Percentiles rank a stretch among this genome's conserved stretches.
Conservation (phyloP, 1,284 basidiomycete species). For the Apiotrichum mycotoxinovorans region DNA sequence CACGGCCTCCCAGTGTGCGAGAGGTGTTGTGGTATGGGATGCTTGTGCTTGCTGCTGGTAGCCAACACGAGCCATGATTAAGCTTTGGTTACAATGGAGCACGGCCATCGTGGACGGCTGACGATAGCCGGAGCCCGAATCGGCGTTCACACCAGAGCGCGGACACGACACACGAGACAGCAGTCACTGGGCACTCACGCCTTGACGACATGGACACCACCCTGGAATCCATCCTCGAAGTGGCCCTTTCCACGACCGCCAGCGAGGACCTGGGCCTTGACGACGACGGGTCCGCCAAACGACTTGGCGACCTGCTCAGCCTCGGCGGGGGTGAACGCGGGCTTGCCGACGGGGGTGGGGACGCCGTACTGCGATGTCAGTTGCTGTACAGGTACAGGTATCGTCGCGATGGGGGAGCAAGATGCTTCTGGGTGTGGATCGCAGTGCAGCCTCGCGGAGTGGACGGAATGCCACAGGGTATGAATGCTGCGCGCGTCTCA, state of each 20-base stretch:
- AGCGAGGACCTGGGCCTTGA: constrained; percentile 97
- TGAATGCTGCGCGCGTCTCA: too few species aligned
- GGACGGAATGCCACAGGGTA: too few species aligned
- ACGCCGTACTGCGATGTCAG: constrained; percentile 75
- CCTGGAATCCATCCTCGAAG: constrained; percentile 93
- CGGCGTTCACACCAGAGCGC: background rate
- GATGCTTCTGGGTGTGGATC: background rate
- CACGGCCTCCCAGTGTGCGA: too few species aligned
- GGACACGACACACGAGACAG: background rate
- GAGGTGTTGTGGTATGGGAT: too few species aligned
- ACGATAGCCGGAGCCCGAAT: too few species aligned
- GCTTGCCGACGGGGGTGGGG: constrained; percentile 86
- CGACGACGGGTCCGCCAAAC: constrained; percentile 89
- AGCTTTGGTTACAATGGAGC: too few species aligned
- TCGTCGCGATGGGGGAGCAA: background rate
- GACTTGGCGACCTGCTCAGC: constrained; percentile 82
- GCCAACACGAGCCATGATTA: too few species aligned
- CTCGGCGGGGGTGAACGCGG: constrained; percentile 84
- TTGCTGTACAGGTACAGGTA: too few species aligned
- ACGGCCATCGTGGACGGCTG: too few species aligned
- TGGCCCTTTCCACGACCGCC: constrained; percentile 98
- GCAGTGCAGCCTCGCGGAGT: too few species aligned
- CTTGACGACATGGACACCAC: constrained; percentile 93
- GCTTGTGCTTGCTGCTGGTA: too few species aligned
- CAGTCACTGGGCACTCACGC: constrained; percentile 57